Base-by-base conservation (phyloP, 192 early-diverging fungal genomes). In the Linnemannia schmuckeri region DNA sequence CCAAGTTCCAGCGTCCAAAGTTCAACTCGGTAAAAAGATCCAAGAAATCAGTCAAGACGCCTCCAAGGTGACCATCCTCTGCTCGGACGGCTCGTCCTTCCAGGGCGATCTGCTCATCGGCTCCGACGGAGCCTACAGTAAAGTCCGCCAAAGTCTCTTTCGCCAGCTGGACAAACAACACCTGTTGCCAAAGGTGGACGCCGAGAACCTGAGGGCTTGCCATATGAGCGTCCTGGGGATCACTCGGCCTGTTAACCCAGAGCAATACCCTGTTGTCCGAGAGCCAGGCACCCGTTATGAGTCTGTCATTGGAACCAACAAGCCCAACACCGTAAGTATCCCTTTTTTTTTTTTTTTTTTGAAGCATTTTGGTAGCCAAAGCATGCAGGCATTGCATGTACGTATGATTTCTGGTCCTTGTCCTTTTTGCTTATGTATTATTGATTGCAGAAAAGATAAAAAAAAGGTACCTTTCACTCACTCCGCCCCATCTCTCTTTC, bases 81-180 rank as follows among this genome's bases (percentile, higher is more conserved):
- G 70, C 9, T n/a, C 40, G 8, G 81, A 82, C 47, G 81, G 75
- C 1, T 63, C 49, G 18, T 52, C 41, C 24, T 77, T 72, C 37
- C 22, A 70, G 41, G 81, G 75, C 6, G 75, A 72, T 17, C n/a
- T 82, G 15, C 54, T 82, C 3, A 63, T 82, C 42, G 81, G 81
- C 24, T 46, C 81, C 1, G 81, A 82, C 52, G 81, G 81, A 22
- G 81, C 74, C 15, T 82, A 76, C 40, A 77, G 75, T 35, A 76
- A 30, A 38, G 75, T 82, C 30, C 81, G 81, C 6, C 75, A 85
- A n/a, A 61, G 54, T 20, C 54, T 75, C 5, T 75, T 38, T 9
- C 49, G 41, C 15, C 49, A 75, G 30, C 7, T 75, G 74, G 74
- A 52, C 47, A 52, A 47, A 1, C n/a, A 35, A 22, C 47, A 52